Evolutionary conservation across 2,329 filamentous ascomycete genomes (phyloP).

Genomic region (Tricladium varicosporioides): DNA sequence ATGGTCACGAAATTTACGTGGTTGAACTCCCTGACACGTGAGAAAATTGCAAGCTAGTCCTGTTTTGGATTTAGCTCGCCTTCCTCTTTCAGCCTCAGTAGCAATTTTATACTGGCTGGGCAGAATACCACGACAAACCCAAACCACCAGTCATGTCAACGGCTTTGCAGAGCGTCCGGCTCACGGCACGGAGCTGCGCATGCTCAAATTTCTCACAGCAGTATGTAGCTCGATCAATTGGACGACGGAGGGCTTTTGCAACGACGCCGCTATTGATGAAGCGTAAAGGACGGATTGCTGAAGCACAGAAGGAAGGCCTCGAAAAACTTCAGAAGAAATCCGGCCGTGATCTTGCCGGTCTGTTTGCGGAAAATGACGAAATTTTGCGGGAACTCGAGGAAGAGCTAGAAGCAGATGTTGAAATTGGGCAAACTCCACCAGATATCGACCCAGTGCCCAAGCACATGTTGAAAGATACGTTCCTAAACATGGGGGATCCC

Average conservation of each 20-base stretch:
- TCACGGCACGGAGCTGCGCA: slow-evolving; percentile 27
- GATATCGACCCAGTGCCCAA: slow-evolving; percentile 5
- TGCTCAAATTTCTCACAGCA: slow-evolving; percentile 16
- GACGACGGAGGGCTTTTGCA: slow-evolving; percentile 23
- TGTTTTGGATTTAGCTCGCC: neutral
- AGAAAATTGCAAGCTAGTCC: neutral
- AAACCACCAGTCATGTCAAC: slow-evolving; percentile 29
- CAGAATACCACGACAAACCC: neutral
- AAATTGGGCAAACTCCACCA: slow-evolving; percentile 6
- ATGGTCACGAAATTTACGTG: neutral
- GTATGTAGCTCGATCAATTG: slow-evolving; percentile 22
- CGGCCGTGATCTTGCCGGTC: no score
- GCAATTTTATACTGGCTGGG: neutral
- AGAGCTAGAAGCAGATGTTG: slow-evolving; percentile 6
- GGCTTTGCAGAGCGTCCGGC: slow-evolving; percentile 30
- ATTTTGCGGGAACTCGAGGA: slow-evolving; percentile 11
- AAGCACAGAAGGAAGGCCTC: no score
- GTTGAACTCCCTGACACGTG: neutral
- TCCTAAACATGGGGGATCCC: slow-evolving; percentile 33
- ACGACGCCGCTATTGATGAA: slow-evolving; percentile 19
- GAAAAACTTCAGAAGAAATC: no score
- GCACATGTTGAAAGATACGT: slow-evolving; percentile 31
- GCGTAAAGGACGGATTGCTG: no score
- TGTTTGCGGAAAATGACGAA: slow-evolving; percentile 4
- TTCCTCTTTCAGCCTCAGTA: neutral